These are phyloP conservation scores for Pisolithus tinctorius DNA, from an alignment of 768 basidiomycete genomes.

Conservation along the genomic window DNA sequence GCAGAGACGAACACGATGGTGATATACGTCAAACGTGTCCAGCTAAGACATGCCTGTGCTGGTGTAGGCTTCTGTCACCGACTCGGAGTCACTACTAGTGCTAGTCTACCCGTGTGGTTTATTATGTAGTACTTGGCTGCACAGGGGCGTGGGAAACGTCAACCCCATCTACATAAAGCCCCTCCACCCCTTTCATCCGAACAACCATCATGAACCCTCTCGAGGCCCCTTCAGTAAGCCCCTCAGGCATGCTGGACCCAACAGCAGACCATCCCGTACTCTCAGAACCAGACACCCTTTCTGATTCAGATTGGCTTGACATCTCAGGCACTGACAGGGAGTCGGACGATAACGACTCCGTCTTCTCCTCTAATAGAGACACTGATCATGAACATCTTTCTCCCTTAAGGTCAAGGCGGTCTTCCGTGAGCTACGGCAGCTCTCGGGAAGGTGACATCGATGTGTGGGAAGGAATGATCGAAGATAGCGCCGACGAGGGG, in stretches of 20 bases:
- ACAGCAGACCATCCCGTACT: constrained; percentile 36
- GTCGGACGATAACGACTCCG: constrained; percentile 67
- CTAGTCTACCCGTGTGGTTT: too few species aligned
- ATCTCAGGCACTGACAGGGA: constrained; percentile 56
- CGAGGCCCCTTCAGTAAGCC: constrained; percentile 14
- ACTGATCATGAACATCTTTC: constrained; percentile 54
- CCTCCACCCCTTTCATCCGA: constrained; percentile 24
- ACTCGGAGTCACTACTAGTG: too few species aligned
- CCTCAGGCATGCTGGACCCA: constrained; percentile 25
- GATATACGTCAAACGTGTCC: too few species aligned
- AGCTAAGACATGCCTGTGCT: too few species aligned
- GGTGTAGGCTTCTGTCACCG: too few species aligned
- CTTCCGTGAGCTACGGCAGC: constrained; percentile 64
- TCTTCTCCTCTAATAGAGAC: constrained; percentile 43
- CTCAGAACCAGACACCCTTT: constrained; percentile 60
- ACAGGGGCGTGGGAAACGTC: neutral
- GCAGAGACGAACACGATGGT: neutral
- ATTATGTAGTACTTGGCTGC: too few species aligned
- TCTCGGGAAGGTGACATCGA: constrained; percentile 65
- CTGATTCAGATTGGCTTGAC: constrained; percentile 84
- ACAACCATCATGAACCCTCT: constrained; percentile 11
- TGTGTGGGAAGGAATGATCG: constrained; percentile 73
- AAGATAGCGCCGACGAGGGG: constrained; percentile 51
- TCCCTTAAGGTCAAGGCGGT: constrained; percentile 56
- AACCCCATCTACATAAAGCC: constrained; percentile 17